phyloP scores from a whole-genome alignment of 495 filamentous ascomycete species.

The Delitschia confertaspora region DNA sequence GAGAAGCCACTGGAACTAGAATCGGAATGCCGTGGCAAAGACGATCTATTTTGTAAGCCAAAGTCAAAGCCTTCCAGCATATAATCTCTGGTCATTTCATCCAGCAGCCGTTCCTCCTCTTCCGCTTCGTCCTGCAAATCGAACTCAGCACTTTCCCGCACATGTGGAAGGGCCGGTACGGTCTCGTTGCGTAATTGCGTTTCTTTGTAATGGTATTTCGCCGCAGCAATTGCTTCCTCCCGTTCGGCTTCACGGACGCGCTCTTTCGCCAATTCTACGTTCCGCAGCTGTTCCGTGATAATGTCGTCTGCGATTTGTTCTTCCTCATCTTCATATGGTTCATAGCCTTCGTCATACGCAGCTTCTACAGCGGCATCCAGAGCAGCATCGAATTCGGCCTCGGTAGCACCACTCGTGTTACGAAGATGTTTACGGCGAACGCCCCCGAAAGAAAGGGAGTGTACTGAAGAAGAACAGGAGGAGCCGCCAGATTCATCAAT shows the following conservation, averaged over 20 bases:
- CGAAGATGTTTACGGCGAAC: constrained; percentile 59
- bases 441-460: constrained; percentile 66
- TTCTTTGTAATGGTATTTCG: constrained; percentile 45
- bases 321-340: constrained; percentile 52
- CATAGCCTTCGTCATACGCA: constrained; percentile 87
- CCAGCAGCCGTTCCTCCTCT: constrained; percentile 82
- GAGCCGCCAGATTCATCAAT: constrained; percentile 92
- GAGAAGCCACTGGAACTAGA: constrained; percentile 86
- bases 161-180: constrained; percentile 32
- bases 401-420: constrained; percentile 62
- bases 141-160: constrained; percentile 35
- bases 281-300: constrained; percentile 34
- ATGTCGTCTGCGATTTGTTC: constrained; percentile 12
- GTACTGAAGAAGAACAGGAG: constrained; percentile 61
- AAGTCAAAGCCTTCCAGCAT: constrained; percentile 83
- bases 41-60: constrained; percentile 60
- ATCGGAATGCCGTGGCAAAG: constrained; percentile 77
- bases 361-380: constrained; percentile 93
- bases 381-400: constrained; percentile 91
- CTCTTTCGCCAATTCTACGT: constrained; percentile 71
- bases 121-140: constrained; percentile 66
- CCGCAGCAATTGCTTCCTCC: constrained; percentile 53
- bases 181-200: constrained; percentile 36
- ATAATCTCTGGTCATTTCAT: constrained; percentile 86
- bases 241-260: constrained; percentile 67